Base-by-base conservation (phyloP, 2,329 filamentous ascomycete species). In the Scortechinia acanthostroma region DNA sequence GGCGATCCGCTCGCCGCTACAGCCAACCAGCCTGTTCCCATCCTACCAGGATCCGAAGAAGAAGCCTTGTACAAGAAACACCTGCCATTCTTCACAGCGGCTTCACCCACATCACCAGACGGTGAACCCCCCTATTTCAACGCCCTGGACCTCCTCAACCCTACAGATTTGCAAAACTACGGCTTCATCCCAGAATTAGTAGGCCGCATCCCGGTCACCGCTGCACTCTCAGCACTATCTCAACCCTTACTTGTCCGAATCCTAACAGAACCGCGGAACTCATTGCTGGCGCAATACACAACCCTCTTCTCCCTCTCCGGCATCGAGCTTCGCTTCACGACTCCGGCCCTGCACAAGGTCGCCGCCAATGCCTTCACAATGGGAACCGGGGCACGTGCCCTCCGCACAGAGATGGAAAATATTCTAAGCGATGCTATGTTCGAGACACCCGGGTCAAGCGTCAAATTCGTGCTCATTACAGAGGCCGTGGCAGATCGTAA, bases 211-310 rank as follows among this genome's bases (percentile, higher is more conserved):
- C 35, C 35, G 6, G 35, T 40, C 20, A 40, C 35, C 6, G 35
- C 35, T 10, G 35, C 35, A 6, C 35, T 40, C 35, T 10, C 35
- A 15, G 20, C 35, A 6, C 17, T 40, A 40, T 15, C 35, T 6
- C 35, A 40, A 40, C 10, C 35, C 10, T 17, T 40, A 4, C 69
- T 86, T 17, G 69, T 85, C 21, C 72, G 80, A 46, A 82, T 86
- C 30, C 69, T 86, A 28, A 85, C 79, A 1, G 81, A 86, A 58
- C 81, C 81, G 3, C 73, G 79, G 47, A 83, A 84, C 57, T 78
- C 74, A 28, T 66, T 86, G 4, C 58, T 84, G 4, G 68, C 71
- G 35, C 81, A 86, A 57, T 84, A 84, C 55, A 72, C 76, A 43
- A 73, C 78, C 25, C 71, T 84, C 22, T 83, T 85, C 56, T 68